phyloP scores from a whole-genome alignment of 805 yeast species.

The Yarrowia sp. region DNA sequence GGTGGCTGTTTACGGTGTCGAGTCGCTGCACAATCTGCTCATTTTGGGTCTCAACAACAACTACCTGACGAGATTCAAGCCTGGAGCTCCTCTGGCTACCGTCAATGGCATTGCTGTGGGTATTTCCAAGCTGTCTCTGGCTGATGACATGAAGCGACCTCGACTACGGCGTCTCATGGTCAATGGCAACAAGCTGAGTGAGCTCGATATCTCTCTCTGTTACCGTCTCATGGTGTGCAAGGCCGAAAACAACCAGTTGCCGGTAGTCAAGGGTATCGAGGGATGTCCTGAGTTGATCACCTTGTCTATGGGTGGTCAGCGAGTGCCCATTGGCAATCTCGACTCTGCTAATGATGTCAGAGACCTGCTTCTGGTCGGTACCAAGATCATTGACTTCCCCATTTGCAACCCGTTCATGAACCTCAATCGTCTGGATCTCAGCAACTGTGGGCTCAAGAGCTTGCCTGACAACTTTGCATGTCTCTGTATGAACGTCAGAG shows the following conservation, averaged over 20 bases:
- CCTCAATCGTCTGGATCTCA: constrained; percentile 48
- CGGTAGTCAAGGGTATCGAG: constrained; percentile 47
- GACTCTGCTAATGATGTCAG: constrained; percentile 47
- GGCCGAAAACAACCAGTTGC: constrained; percentile 44
- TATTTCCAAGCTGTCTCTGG: background rate
- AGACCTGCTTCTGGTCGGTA: constrained; percentile 55
- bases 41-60: constrained; percentile 54
- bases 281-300: constrained; percentile 53
- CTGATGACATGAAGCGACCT: background rate
- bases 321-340: constrained; percentile 36
- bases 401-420: constrained; percentile 47
- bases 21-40: constrained; percentile 48
- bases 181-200: constrained; percentile 51
- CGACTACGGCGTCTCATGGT: constrained; percentile 48
- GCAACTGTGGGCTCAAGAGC: constrained; percentile 43
- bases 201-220: constrained; percentile 47
- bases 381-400: constrained; percentile 41
- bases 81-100: constrained; percentile 14
- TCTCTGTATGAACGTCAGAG: constrained; percentile 47
- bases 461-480: constrained; percentile 46
- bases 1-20: constrained; percentile 45
- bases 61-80: constrained; percentile 32
- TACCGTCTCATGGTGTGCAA: constrained; percentile 40
- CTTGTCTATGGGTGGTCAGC: constrained; percentile 46
- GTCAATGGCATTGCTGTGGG: constrained; percentile 29